Evolutionary conservation across 2,329 filamentous ascomycete species (phyloP).

Genomic region (Drechmeria coniospora): DNA sequence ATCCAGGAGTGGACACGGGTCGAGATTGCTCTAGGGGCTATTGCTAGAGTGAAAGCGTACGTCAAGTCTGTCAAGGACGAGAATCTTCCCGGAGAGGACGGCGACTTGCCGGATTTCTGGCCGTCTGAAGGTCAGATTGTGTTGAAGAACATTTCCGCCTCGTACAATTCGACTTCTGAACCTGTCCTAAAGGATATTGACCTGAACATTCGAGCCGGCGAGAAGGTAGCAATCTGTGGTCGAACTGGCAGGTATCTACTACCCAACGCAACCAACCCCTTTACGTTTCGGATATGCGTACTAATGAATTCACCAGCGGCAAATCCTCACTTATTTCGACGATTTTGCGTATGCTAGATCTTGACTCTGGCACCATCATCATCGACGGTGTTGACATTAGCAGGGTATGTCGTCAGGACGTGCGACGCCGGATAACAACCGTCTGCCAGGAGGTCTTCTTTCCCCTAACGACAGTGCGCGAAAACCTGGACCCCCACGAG

Average conservation of each 20-base stretch:
- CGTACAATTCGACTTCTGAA: constrained; percentile 9
- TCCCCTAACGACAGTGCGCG: constrained; percentile 28
- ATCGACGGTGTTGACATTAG: constrained; percentile 27
- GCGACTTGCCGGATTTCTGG: constrained; percentile 9
- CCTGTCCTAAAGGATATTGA: constrained; percentile 14
- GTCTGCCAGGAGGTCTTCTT: constrained; percentile 37
- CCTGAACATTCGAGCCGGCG: constrained; percentile 16
- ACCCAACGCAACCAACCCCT: neutral
- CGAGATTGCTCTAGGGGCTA: constrained; percentile 13
- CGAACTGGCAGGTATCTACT: constrained; percentile 19
- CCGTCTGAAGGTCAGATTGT: constrained; percentile 11
- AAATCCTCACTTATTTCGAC: constrained; percentile 23
- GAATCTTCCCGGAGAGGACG: constrained; percentile 6
- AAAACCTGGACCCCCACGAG: constrained; percentile 30
- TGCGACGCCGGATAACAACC: constrained; percentile 20
- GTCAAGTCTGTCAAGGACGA: constrained; percentile 10
- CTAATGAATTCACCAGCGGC: constrained; percentile 12
- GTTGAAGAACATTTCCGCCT: constrained; percentile 14
- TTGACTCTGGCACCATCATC: constrained; percentile 22
- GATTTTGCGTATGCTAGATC: constrained; percentile 31
- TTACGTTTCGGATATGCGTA: neutral
- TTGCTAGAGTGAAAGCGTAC: constrained; percentile 13
- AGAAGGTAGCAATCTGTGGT: constrained; percentile 28
- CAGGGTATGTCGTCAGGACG: constrained; percentile 7
- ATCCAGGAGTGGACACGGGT: constrained; percentile 17